phyloP scores from a whole-genome alignment of 2,329 filamentous ascomycete genomes.

The Venturia effusa region DNA sequence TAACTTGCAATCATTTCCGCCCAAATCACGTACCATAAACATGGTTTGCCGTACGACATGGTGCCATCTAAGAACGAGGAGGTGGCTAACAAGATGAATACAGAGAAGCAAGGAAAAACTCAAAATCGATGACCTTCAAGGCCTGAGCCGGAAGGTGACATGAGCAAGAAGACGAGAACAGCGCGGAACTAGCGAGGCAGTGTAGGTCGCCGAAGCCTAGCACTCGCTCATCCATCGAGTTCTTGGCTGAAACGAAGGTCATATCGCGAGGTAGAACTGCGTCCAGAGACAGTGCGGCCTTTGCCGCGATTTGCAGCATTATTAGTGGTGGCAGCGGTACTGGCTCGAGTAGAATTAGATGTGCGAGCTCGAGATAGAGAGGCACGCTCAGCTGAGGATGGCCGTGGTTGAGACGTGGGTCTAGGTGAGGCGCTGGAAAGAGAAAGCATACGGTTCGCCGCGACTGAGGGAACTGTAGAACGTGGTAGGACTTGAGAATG shows the following conservation, averaged over 20 bases:
- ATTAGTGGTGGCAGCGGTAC: neutral
- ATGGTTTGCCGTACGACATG: neutral
- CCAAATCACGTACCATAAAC: neutral
- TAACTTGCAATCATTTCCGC: neutral
- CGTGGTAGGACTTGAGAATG: neutral
- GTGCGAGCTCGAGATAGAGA: neutral
- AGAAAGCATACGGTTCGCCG: neutral
- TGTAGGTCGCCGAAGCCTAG: neutral
- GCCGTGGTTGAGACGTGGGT: neutral
- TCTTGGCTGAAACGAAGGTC: neutral
- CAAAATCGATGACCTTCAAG: neutral
- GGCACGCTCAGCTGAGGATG: neutral
- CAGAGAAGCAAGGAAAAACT: neutral
- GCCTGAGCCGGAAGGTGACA: neutral
- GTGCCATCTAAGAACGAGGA: neutral
- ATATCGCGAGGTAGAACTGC: neutral
- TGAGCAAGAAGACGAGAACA: neutral
- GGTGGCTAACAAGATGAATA: neutral
- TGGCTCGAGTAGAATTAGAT: neutral
- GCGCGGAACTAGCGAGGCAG: neutral
- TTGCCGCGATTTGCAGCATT: neutral
- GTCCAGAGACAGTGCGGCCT: neutral
- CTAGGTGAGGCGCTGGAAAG: neutral
- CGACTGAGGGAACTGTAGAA: neutral
- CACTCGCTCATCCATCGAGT: neutral